Conservation (phyloP, 1,284 basidiomycete species). For the Cutaneotrichosporon sp. region DNA sequence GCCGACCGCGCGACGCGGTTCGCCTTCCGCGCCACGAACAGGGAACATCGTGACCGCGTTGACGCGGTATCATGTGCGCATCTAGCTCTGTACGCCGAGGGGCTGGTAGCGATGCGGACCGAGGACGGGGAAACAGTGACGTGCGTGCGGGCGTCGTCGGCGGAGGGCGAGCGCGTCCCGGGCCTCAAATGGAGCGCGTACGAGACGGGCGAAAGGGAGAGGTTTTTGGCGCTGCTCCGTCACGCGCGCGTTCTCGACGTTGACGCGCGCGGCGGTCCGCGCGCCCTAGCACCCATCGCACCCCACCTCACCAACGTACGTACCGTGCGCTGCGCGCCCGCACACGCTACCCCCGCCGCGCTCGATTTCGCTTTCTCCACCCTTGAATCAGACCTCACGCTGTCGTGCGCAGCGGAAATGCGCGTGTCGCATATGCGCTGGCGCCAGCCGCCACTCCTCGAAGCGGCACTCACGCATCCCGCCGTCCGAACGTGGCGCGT, state of each 20-base stretch:
- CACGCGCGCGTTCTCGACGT: constrained; percentile 5
- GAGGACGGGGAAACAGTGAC: background rate
- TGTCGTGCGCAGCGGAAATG: constrained; percentile 2
- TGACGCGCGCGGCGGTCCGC: background rate
- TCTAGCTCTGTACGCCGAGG: background rate
- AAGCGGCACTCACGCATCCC: background rate
- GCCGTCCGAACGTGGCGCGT: background rate
- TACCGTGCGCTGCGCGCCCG: background rate
- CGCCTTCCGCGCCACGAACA: constrained; percentile 5
- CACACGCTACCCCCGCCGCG: background rate
- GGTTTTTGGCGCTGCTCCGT: background rate
- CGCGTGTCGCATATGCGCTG: constrained; percentile 1
- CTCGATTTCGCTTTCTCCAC: background rate
- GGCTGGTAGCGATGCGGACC: background rate
- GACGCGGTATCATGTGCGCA: background rate
- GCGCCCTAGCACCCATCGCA: background rate
- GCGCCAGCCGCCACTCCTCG: constrained; percentile 6
- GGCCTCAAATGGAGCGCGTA: constrained; percentile 5
- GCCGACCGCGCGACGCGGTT: background rate
- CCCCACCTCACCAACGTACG: background rate
- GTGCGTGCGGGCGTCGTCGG: background rate
- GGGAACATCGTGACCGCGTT: constrained; percentile 1
- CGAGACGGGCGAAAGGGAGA: background rate
- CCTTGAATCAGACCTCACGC: background rate
- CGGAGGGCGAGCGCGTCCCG: constrained; percentile 3